Evolutionary conservation across 2,329 filamentous ascomycete genomes (phyloP).

Genomic region (Claviceps paspali): DNA sequence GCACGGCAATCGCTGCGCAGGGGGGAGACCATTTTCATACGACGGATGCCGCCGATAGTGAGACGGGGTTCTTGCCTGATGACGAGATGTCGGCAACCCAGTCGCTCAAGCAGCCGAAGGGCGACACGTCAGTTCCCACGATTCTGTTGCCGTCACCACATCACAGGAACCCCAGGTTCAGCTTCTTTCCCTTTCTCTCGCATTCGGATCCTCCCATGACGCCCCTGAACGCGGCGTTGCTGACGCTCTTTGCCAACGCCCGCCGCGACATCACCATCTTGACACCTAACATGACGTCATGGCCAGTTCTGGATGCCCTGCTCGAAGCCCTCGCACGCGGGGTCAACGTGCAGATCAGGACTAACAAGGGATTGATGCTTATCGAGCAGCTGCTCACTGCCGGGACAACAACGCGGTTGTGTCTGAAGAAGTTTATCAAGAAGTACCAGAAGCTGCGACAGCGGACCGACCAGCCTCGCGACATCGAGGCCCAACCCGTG

Average conservation of each 20-base stretch:
- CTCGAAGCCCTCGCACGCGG: constrained; percentile 47
- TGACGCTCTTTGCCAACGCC: constrained; percentile 45
- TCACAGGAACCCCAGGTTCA: constrained; percentile 51
- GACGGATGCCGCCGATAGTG: constrained; percentile 4
- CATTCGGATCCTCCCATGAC: constrained; percentile 40
- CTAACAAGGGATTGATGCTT: constrained; percentile 56
- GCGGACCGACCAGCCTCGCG: constrained; percentile 7
- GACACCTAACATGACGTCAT: constrained; percentile 63
- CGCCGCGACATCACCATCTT: constrained; percentile 48
- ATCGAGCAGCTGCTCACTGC: constrained; percentile 70
- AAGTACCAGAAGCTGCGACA: constrained; percentile 27
- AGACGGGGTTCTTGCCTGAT: constrained; percentile 5
- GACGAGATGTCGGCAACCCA: constrained; percentile 15
- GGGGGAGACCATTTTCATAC: background rate
- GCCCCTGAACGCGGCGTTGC: constrained; percentile 50
- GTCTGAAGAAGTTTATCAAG: constrained; percentile 42
- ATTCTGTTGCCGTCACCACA: constrained; percentile 62
- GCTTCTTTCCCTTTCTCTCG: constrained; percentile 38
- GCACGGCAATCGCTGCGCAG: too few relatives aligned
- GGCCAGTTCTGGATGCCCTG: constrained; percentile 46
- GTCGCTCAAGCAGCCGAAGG: constrained; percentile 12
- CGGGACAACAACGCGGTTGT: constrained; percentile 55
- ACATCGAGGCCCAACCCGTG: constrained; percentile 27
- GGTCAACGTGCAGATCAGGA: constrained; percentile 52
- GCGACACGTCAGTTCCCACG: constrained; percentile 26